Percentiles rank a stretch among this genome's conserved stretches.
Conservation (phyloP, 1,284 basidiomycete species). For the Grifola frondosa region DNA sequence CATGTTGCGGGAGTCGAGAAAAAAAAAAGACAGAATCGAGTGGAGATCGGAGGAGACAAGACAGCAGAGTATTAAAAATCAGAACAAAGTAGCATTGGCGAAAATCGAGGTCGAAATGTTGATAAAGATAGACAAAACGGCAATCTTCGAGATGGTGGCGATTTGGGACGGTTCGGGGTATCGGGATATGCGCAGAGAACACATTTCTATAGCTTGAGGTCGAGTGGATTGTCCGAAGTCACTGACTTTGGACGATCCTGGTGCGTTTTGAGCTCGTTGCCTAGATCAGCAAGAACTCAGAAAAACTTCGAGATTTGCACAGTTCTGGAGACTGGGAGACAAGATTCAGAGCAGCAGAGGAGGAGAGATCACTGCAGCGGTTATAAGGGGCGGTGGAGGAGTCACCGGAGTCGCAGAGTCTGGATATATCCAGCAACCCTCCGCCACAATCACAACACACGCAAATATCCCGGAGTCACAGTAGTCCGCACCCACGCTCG, state of each 20-base stretch:
- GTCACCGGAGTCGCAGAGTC: conserved; percentile 26
- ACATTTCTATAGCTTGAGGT: conserved; percentile 27
- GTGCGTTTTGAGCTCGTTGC: conserved; percentile 21
- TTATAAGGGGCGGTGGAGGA: conserved; percentile 28
- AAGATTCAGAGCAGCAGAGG: conserved; percentile 11
- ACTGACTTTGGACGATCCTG: conserved; percentile 35
- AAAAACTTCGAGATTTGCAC: background rate
- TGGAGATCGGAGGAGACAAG: conserved; percentile 19
- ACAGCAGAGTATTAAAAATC: conserved; percentile 21
- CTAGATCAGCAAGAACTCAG: conserved; percentile 24
- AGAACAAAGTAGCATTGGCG: conserved; percentile 29
- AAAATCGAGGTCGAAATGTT: conserved; percentile 17
- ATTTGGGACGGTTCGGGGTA: conserved; percentile 25
- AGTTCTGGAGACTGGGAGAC: background rate
- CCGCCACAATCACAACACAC: conserved; percentile 26
- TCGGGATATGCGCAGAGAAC: conserved; percentile 14
- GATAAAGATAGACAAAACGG: conserved; percentile 22
- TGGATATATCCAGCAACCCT: conserved; percentile 18
- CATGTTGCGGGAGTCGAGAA: conserved; percentile 37
- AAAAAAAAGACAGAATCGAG: conserved; percentile 19
- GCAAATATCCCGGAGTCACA: conserved; percentile 27
- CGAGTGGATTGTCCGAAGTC: conserved; percentile 33
- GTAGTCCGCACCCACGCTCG: conserved; percentile 1
- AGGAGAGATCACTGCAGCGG: conserved; percentile 13
- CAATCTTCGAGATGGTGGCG: conserved; percentile 4